Base-by-base conservation (phyloP, 805 yeast species). In the Lachancea lanzarotensis region DNA sequence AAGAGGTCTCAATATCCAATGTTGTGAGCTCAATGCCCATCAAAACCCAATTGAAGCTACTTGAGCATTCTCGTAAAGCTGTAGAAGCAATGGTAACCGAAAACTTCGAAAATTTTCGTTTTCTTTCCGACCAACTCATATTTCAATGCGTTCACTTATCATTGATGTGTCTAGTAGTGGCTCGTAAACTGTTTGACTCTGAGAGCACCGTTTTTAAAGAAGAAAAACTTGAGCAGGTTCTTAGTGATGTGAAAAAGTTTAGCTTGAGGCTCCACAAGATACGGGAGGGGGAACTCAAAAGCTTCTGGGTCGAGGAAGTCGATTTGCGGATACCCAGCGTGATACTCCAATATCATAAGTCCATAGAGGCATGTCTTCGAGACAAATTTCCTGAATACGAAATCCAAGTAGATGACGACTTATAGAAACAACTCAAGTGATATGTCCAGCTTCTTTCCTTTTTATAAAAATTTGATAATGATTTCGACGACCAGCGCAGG, bases 251-350 rank as follows among this genome's bases (percentile, higher is more conserved):
- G 36, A 55, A 54, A 42, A 42, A 50, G 18, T 35, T 54, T n/a
- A 52, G 54, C 13, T 45, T 50, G 29, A 48, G 56, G n/a, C 48
- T 55, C 8, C 56, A 54, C 25, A 50, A 46, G 37, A 52, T 55
- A 11, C 45, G 60, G 35, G 55, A 51, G 30, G 54, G 53, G 17
- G 60, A 55, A 35, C 36, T 55, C 25, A 55, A 54, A 46, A 52
- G 56, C 26, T 55, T 55, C 35, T 55, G 60, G 60, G 57, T 55
- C 10, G 60, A 55, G 40, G 60, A 55, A 38, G 58, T 55, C n/a
- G 60, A 55, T 43, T 45, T 55, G 19, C 48, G 48, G 32, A 47
- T 55, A 15, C 60, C 60, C 2, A 55, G 60, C 37, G 56, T 55
- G 13, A 51, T 55, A 37, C 42, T 55, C 13, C 60, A 55, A 35